Evolutionary conservation across 768 basidiomycete species (phyloP), one percentile per base, ranked within the genome.

Genomic region (Boletus tylopilopsis): DNA sequence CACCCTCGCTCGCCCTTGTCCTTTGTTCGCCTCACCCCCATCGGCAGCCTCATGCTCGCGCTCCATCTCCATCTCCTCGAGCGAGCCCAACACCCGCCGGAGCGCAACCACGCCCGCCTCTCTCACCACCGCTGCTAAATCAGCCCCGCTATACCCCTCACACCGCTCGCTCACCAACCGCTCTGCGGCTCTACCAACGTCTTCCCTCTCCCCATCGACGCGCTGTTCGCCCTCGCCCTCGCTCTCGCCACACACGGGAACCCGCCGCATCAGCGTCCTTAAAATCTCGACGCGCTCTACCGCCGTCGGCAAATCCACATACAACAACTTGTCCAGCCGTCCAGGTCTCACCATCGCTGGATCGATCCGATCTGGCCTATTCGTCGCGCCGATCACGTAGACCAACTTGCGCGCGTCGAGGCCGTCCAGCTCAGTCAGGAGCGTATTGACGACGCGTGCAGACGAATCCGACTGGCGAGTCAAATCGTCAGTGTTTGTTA

Each of bases 271-370:
- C 60, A 94, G 74, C 5, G 91, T 94, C 37, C 82, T 76, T 40
- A 94, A 65, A 52, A 97, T 95, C 65, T 96, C 94, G 6, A 76
- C 80, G 19, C 93, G 83, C 67, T 94, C 94, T 24, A 70, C 62
- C 0, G 83, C 55, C 0, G 75, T 71, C 19, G 94, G 94, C 0
- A 95, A 75, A 68, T 95, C 94, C 59, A 96, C 92, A 60, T 94
- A 97, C 36, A 96, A 76, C 6, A 95, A 77, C 66, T 96, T 96
- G 72, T 96, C 94, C 11, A 97, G 78, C 10, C 94, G 81, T 0
- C 94, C 94, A 0, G 94, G 94, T n/a, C 94, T 87, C 45, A 92
- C 90, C 93, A 95, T 94, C 7, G 94, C 94, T 1, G 94, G 94
- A 63, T 97, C 94, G 51, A 96, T 94, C 85, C 95, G 95, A 71